Evolutionary conservation across 2,329 filamentous ascomycete genomes (phyloP), one percentile per base, ranked within the genome.

Genomic region (Cladosporium oxysporum): DNA sequence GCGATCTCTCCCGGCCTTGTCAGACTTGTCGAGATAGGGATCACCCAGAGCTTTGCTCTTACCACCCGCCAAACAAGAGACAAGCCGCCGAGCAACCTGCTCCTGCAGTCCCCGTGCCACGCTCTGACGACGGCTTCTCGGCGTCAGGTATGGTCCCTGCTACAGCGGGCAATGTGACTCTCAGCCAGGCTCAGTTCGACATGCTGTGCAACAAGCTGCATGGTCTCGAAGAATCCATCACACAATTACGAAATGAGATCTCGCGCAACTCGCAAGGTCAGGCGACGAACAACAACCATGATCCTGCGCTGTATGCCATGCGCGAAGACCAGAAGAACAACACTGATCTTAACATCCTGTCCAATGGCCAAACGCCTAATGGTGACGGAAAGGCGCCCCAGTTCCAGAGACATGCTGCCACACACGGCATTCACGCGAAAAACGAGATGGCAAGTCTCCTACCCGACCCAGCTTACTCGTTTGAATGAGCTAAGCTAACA

Each of bases 341-440:
- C 1, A 2, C 23, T 28, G 11, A 59, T 33, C 2, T 31, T 2
- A 28, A 2, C n/a, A 26, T 31, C 12, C 21, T 47, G 57, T n/a
- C 35, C 16, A 63, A 63, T 33, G 61, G 61, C 26, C 55, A 65
- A 31, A 29, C 31, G 16, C 23, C 31, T 8, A 65, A 65, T 55
- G 63, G 63, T 35, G 63, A 65, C 23, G 63, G 55, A 18, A 59
- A 53, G 29, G 61, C 50, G 33, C 61, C 61, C 11, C 63, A 59
- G 12, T 65, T 65, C 21, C 55, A 60, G n/a, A 72, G 76, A 59
- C 81, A 83, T 64, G 77, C 80, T 0, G 76, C 79, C 35, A 77
- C 80, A 2, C 85, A 88, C 71, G 87, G 87, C 2, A 83, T 88
- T 28, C 86, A 88, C 74, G 85, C 86, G 7, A 80, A 81, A 64